phyloP scores from a whole-genome alignment of 1,284 basidiomycete genomes.

The Ganoderma meredithae region DNA sequence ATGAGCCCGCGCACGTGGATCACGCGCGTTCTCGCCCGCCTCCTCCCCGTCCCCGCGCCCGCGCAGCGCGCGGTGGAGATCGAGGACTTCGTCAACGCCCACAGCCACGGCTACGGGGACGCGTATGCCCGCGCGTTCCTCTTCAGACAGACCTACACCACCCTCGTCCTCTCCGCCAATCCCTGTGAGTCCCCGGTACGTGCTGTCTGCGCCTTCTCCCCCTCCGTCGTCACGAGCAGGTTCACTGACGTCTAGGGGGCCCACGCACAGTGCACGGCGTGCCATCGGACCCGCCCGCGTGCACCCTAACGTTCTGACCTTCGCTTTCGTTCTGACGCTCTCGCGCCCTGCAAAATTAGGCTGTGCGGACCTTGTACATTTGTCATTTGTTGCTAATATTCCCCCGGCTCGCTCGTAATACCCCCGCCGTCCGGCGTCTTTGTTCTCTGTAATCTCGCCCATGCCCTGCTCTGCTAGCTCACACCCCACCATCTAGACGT shows the following conservation, averaged over 20 bases:
- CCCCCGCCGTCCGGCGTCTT: background rate
- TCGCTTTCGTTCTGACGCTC: conserved; percentile 3
- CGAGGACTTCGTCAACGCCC: conserved; percentile 27
- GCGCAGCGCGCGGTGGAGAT: conserved; percentile 25
- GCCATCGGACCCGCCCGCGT: conserved; percentile 8
- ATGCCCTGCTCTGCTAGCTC: background rate
- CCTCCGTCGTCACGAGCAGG: background rate
- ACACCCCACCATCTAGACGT: background rate
- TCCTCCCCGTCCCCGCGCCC: conserved; percentile 18
- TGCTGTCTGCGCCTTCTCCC: background rate
- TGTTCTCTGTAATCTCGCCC: conserved; percentile 4
- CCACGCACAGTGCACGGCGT: conserved; percentile 7
- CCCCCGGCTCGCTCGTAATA: background rate
- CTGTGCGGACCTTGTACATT: conserved; percentile 9
- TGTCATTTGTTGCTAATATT: conserved; percentile 5
- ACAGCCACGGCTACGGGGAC: conserved; percentile 23
- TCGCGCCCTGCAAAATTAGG: conserved; percentile 6
- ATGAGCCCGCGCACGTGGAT: conserved; percentile 36
- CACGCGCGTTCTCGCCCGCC: conserved; percentile 26
- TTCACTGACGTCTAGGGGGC: conserved; percentile 2
- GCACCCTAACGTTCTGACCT: background rate
- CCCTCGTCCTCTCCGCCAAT: conserved; percentile 15
- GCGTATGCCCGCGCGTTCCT: conserved; percentile 19
- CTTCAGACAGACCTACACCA: conserved; percentile 15
- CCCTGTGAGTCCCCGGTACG: conserved; percentile 16